Conservation (phyloP, 345 rosid genomes). For the Sisymbrium irio region DNA sequence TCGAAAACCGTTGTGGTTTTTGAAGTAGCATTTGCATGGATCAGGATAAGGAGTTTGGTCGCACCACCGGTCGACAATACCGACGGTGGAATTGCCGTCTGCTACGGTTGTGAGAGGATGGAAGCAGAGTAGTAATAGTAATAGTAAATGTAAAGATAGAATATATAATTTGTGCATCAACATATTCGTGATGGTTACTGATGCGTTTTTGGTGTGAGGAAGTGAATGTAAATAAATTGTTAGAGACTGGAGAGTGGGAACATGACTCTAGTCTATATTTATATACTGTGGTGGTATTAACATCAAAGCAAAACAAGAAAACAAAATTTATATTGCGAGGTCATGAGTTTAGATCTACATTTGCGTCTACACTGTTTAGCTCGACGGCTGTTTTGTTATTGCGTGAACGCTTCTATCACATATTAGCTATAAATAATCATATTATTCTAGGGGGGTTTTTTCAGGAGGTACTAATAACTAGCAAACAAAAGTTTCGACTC, state of each 20-base stretch:
- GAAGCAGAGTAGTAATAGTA: constrained; percentile 28
- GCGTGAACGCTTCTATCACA: constrained; percentile 27
- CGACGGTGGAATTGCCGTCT: constrained; percentile 5
- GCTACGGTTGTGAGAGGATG: constrained; percentile 23
- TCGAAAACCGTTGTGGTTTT: constrained; percentile 19
- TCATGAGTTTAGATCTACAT: constrained; percentile 10
- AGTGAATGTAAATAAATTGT: not conserved
- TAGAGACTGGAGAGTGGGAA: constrained; percentile 14
- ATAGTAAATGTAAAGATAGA: constrained; percentile 23
- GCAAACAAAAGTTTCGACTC: not conserved
- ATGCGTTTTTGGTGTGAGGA: constrained; percentile 13
- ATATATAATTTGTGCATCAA: constrained; percentile 14
- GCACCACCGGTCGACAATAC: constrained; percentile 69
- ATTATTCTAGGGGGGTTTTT: not conserved
- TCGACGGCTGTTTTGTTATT: constrained; percentile 14
- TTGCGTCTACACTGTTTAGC: not conserved
- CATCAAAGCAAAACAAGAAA: constrained; percentile 9
- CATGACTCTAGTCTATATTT: constrained; percentile 4
- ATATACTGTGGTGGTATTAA: constrained; percentile 7
- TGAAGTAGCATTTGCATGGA: constrained; percentile 54
- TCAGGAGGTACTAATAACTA: not conserved
- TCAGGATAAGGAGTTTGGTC: constrained; percentile 72
- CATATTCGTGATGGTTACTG: not conserved
- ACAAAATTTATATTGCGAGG: not conserved
- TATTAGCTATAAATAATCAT: not conserved